Base-by-base conservation (phyloP, 345 rosid species). In the Passiflora organensis region DNA sequence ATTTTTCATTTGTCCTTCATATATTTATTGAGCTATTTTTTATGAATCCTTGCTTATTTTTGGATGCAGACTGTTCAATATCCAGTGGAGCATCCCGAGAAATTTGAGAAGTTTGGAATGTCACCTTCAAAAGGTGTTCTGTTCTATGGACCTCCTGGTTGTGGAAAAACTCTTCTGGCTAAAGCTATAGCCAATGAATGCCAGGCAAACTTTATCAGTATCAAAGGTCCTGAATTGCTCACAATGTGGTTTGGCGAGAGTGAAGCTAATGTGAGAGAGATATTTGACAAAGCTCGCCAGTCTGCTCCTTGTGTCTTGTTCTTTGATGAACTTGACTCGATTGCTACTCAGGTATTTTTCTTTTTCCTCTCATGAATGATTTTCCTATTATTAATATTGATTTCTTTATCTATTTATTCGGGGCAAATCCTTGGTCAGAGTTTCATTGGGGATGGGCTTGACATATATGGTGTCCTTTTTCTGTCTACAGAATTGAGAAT, bases 191-290 rank as follows among this genome's bases (percentile, higher is more conserved):
- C 65, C 16, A 60, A 60, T 41, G 65, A 60, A 18, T 60, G 65
- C 41, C 65, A 60, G 50, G 65, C 65, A 39, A 60, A 60, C 42
- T 60, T 60, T 48, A 60, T 60, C 42, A 60, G 65, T 42, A 41
- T 60, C 65, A n/a, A n/a, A n/a, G n/a, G n/a, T n/a, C n/a, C n/a
- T n/a, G n/a, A n/a, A n/a, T n/a, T n/a, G n/a, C n/a, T 60, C n/a
- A 51, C 65, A 51, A 60, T 60, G 65, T 60, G 65, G 65, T 60
- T 60, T 60, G 65, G 65, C 12, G 65, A 60, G 49, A 60, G 65
- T 51, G 65, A 60, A 49, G 65, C 65, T 49, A 60, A 60, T 42
- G 65, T 60, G 5, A 15, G 65, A 22, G 65, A 60, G 18, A 51
- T 51, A 13, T 60, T 60, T 25, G 65, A 60, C 28, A 60, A 60